These are phyloP conservation scores for Plasmopara viticola DNA, from an alignment of 352 stramenopile species.

Conservation along the genomic window DNA sequence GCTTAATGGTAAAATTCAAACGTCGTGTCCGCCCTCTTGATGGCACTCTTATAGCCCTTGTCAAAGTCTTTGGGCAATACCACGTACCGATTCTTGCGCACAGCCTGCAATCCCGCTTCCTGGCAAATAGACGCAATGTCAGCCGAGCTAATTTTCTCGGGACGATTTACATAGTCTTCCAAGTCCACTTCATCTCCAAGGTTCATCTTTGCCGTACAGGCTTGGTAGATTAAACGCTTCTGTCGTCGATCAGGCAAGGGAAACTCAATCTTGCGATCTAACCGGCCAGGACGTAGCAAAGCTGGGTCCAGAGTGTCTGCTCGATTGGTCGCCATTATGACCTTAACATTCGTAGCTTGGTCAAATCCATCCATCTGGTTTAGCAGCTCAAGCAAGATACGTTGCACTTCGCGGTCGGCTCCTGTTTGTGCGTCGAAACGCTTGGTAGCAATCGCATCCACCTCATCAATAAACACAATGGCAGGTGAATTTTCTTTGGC, in stretches of 20 bases:
- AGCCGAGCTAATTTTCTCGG: constrained; percentile 98
- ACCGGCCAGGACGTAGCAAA: constrained; percentile 94
- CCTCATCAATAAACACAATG: constrained; percentile 99
- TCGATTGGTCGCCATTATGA: constrained; percentile 99
- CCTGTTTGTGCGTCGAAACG: constrained; percentile 98
- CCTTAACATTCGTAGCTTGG: constrained; percentile 99
- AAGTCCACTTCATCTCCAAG: constrained; percentile 98
- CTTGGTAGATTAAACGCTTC: constrained; percentile 99
- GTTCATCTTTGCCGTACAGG: constrained; percentile 99
- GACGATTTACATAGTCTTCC: constrained; percentile 99
- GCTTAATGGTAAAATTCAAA: constrained; percentile 97
- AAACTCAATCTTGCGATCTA: constrained; percentile 99
- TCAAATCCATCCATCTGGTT: constrained; percentile 99
- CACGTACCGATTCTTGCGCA: constrained; percentile 99
- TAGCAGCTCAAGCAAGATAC: constrained; percentile 99
- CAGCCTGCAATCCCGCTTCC: constrained; percentile 98
- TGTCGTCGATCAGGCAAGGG: constrained; percentile 97
- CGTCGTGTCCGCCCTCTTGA: constrained; percentile 98
- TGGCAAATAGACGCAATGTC: constrained; percentile 99
- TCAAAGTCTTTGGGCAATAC: constrained; percentile 99
- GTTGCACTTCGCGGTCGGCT: constrained; percentile 95
- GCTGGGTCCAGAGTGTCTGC: constrained; percentile 99
- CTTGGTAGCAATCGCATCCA: constrained; percentile 99
- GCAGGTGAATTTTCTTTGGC: constrained; percentile 98
- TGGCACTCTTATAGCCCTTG: constrained; percentile 99